These are phyloP conservation scores for Withania somnifera DNA, from an alignment of 305 asterid species.

Conservation along the genomic window DNA sequence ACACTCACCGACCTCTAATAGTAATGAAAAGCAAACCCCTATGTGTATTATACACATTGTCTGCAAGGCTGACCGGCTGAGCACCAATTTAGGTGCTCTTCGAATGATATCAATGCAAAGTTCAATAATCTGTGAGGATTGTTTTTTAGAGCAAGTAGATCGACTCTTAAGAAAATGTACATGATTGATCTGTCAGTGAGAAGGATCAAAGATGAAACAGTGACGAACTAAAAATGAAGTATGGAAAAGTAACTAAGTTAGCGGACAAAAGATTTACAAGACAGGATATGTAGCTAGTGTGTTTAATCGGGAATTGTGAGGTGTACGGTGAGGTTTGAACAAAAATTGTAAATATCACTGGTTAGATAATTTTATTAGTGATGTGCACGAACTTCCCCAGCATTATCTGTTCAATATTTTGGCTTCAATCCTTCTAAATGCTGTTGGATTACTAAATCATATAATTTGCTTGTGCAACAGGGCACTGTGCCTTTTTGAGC, in stretches of 20 bases:
- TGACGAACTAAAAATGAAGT: background rate
- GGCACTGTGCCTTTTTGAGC: slow-evolving; percentile 68
- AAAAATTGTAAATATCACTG: background rate
- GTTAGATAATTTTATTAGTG: background rate
- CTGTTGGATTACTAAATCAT: slow-evolving; percentile 7
- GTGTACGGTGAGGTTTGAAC: background rate
- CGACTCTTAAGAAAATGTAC: background rate
- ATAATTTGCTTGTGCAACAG: slow-evolving; percentile 32
- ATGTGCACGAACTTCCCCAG: background rate
- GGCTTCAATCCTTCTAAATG: background rate
- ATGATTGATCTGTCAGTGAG: background rate
- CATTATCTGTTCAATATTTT: background rate
- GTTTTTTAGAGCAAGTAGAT: too few species aligned
- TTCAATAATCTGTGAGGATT: background rate
- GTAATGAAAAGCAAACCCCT: background rate
- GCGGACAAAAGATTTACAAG: background rate
- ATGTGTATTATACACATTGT: background rate
- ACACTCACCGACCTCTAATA: too few species aligned
- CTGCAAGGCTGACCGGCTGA: background rate
- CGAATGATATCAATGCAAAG: background rate
- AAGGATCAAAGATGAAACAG: background rate
- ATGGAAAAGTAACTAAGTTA: background rate
- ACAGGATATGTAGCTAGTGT: background rate
- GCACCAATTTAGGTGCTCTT: background rate
- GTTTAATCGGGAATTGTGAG: background rate